Evolutionary conservation across 2,329 filamentous ascomycete species (phyloP), one percentile per base, ranked within the genome.

Genomic region (Pseudogymnoascus sp.): DNA sequence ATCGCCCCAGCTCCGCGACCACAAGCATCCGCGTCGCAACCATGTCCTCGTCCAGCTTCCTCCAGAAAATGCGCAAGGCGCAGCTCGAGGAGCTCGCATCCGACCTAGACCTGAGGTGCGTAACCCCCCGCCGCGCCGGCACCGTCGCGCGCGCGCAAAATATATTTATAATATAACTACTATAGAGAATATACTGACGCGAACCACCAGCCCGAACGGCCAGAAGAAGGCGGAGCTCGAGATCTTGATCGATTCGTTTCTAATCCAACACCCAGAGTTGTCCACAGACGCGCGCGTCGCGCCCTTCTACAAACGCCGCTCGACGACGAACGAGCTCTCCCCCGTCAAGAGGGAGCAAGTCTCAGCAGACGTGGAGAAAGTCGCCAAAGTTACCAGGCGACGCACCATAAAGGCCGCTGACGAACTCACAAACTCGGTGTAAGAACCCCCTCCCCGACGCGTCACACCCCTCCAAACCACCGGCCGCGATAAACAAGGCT

Each of bases 191-290:
- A 26, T 43, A 56, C 60, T 67, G 62, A 71, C 63, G 66, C 65
- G 60, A 61, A 60, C 68, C 67, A 67, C 67, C 72, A 93, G 89
- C 72, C 87, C 84, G 72, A 86, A 90, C 68, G 80, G 82, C 63
- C 78, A 88, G 67, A 89, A 89, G 75, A 96, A 96, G 77, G 80
- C 82, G 67, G 91, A 96, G 59, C 84, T 98, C 65, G 90, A 93
- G 72, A 75, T 82, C 64, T 84, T 84, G 50, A 84, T 96, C 67
- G 89, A 96, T 70, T 82, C 87, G 56, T 87, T 86, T 76, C 84
- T 96, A 53, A 81, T 85, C 68, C 81, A 84, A 66, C 89, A 96
- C 78, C 81, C 84, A 67, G 81, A 81, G 65, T 88, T 90, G 72
- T 80, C 82, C 61, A 79, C 79, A 64, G 84, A 92, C 68, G 77